Conservation (phyloP, 345 rosid genomes). For the Gossypium arboreum region DNA sequence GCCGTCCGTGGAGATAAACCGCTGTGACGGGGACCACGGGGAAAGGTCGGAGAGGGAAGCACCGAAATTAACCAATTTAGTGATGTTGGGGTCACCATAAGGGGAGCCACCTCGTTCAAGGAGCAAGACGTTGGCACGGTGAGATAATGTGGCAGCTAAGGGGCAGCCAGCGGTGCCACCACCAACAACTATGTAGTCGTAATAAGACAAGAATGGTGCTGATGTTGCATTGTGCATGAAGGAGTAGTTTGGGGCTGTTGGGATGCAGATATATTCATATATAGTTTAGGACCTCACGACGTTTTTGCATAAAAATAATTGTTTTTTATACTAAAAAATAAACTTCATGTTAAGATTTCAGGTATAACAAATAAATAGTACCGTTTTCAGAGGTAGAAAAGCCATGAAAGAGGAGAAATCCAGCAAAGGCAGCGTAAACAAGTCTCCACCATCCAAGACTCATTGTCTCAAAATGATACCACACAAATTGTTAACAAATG, state of each 20-base stretch:
- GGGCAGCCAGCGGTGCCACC: slow-evolving; percentile 90
- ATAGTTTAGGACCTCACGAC: background rate
- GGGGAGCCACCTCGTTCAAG: slow-evolving; percentile 79
- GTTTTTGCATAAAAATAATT: background rate
- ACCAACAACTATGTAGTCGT: slow-evolving; percentile 70
- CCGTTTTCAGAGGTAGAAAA: slow-evolving; percentile 23
- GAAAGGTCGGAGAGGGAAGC: slow-evolving; percentile 52
- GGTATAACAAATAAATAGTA: too few species aligned
- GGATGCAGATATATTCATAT: background rate
- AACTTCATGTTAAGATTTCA: background rate
- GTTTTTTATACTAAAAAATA: background rate
- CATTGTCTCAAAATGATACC: slow-evolving; percentile 13
- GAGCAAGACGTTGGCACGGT: slow-evolving; percentile 49
- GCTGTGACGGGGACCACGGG: slow-evolving; percentile 53
- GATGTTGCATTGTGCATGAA: slow-evolving; percentile 41
- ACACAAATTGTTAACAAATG: background rate
- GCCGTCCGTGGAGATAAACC: slow-evolving; percentile 68
- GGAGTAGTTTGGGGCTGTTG: slow-evolving; percentile 35
- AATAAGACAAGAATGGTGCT: slow-evolving; percentile 27
- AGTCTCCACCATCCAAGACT: slow-evolving; percentile 17
- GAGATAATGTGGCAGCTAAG: slow-evolving; percentile 68
- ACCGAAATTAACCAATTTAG: slow-evolving; percentile 39
- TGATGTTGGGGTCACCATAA: slow-evolving; percentile 53
- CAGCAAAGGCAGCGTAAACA: slow-evolving; percentile 15
- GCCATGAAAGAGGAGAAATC: slow-evolving; percentile 29